Percentiles rank a stretch among this genome's conserved stretches.
Evolutionary conservation across 2,329 filamentous ascomycete species (phyloP).

Genomic region (Verticillium nonalfalfae): DNA sequence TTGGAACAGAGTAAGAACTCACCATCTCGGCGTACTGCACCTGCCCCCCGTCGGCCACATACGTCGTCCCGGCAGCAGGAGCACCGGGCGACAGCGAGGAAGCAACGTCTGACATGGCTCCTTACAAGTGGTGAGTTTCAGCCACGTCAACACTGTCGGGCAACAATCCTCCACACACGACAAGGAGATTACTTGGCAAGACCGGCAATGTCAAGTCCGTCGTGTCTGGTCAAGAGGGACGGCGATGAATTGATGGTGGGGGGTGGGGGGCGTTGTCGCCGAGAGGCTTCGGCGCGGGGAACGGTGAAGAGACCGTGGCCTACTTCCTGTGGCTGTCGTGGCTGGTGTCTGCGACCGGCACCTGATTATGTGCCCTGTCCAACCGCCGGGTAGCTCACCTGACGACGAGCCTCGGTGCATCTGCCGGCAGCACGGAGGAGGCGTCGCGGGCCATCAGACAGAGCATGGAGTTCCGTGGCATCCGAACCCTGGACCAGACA

Average conservation of each 20-base stretch:
- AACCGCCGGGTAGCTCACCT: no score
- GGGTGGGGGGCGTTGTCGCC: not conserved
- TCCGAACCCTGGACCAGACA: not conserved
- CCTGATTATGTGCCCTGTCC: not conserved
- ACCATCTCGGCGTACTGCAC: conserved; percentile 1
- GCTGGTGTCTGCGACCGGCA: not conserved
- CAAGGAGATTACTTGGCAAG: no score
- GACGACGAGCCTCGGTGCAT: no score
- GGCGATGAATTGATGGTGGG: not conserved
- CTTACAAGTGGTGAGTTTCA: not conserved
- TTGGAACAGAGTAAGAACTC: not conserved
- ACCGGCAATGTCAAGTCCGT: not conserved
- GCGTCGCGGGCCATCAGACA: no score
- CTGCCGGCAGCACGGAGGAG: no score
- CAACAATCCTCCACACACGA: no score
- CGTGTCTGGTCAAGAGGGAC: not conserved
- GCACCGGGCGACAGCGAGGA: not conserved
- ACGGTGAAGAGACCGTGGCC: no score
- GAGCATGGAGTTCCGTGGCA: not conserved
- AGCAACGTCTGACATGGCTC: not conserved
- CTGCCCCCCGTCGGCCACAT: not conserved
- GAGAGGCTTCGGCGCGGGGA: no score
- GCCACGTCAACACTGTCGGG: not conserved
- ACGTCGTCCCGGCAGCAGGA: not conserved
- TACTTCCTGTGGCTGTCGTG: no score